Evolutionary conservation across 257 asterid genomes (phyloP), one percentile per base, ranked within the genome.

Genomic region (Leptodermis oblonga): DNA sequence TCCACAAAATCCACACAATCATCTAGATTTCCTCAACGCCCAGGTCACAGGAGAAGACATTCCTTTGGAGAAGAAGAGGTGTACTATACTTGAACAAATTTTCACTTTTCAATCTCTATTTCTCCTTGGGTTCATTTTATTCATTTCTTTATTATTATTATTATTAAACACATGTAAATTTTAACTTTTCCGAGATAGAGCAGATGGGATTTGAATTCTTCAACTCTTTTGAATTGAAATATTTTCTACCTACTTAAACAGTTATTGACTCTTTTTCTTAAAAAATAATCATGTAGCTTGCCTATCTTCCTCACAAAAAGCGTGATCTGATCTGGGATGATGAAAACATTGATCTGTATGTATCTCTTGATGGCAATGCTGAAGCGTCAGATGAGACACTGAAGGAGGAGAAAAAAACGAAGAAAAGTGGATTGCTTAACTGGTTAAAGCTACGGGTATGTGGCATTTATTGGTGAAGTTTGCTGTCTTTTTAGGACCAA

Each of bases 61-160:
- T 94, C 99, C 74, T 94, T 94, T 71, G 99, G 98, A 75, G 99
- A 94, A 92, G 99, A 94, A 84, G 99, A 94, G 98, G 99, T 94
- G 99, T 94, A 34, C 46, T 48, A 20, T 45, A 26, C 12, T 25
- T 49, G 33, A 33, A 18, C 41, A 20, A 39, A 41, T 18, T 1
- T 74, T 14, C 22, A 3, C 17, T 22, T 26, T 34, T 51, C 9
- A 68, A 36, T n/a, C n/a, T n/a, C n/a, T n/a, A n/a, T n/a, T 18
- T 67, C 25, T 7, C 51, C 11, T 18, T 46, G 45, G 63, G 66
- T 55, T 26, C 12, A 12, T 55, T 14, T 25, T 54, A 10, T 54
- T 13, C 6, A 10, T 26, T n/a, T n/a, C n/a, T n/a, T n/a, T n/a
- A n/a, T n/a, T n/a, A n/a, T n/a, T n/a, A 20, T 52, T 3, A 0